phyloP scores from a whole-genome alignment of 1,284 basidiomycete genomes.

The Cerrena zonata region DNA sequence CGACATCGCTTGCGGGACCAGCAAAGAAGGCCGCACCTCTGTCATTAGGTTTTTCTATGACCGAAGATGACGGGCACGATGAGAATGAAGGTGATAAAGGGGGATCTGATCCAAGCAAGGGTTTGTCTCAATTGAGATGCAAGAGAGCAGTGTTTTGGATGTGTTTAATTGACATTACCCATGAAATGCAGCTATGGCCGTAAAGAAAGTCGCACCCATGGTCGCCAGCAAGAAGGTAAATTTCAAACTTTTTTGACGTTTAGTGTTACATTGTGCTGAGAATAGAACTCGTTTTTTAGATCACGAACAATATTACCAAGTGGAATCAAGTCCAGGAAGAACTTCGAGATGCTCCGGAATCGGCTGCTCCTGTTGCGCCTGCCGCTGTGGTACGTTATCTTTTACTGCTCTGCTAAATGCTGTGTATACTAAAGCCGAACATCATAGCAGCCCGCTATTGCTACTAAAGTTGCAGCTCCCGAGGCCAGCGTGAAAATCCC shows the following conservation, averaged over 20 bases:
- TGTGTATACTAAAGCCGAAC: too few species aligned
- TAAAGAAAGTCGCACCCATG: slow-evolving; percentile 76
- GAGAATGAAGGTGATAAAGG: slow-evolving; percentile 32
- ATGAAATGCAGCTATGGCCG: slow-evolving; percentile 42
- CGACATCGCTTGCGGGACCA: slow-evolving; percentile 1
- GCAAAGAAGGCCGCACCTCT: slow-evolving; percentile 34
- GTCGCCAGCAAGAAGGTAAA: slow-evolving; percentile 85
- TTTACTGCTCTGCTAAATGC: too few species aligned
- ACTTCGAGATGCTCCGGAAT: slow-evolving; percentile 37
- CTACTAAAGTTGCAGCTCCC: background rate
- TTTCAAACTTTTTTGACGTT: slow-evolving; percentile 3
- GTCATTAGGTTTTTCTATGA: slow-evolving; percentile 51
- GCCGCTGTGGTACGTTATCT: background rate
- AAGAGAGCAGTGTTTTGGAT: slow-evolving; percentile 17
- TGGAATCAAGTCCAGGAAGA: slow-evolving; percentile 93
- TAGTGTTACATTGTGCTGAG: background rate
- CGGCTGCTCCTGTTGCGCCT: slow-evolving; percentile 17
- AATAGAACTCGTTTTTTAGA: slow-evolving; percentile 40
- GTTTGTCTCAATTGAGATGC: slow-evolving; percentile 34
- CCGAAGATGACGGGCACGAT: slow-evolving; percentile 29
- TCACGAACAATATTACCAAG: slow-evolving; percentile 83
- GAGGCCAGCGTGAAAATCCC: slow-evolving; percentile 22
- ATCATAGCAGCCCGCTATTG: background rate
- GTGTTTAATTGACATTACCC: slow-evolving; percentile 24
- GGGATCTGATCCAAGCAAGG: slow-evolving; percentile 47